These are phyloP conservation scores for Neurospora sp. DNA, from an alignment of 495 filamentous ascomycete species.

Conservation along the genomic window DNA sequence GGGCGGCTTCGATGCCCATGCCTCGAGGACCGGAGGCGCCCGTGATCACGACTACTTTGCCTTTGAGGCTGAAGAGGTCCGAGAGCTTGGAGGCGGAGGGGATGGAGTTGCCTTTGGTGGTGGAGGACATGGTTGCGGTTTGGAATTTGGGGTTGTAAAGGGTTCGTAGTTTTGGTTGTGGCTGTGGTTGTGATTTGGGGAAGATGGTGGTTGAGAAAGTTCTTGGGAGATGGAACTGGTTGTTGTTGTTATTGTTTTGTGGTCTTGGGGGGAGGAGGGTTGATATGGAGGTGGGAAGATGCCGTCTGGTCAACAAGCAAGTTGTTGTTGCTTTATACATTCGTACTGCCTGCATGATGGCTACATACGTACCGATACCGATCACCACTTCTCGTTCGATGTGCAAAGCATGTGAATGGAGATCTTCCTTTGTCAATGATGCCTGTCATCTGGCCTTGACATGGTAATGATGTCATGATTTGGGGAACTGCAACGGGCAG, in stretches of 20 bases:
- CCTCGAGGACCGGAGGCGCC: constrained; percentile 42
- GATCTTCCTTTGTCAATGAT: neutral
- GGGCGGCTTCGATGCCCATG: constrained; percentile 39
- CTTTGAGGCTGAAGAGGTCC: constrained; percentile 42
- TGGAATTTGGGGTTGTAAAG: neutral
- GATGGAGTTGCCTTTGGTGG: constrained; percentile 11
- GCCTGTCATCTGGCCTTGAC: neutral
- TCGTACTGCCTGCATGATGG: neutral
- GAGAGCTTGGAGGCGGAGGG: constrained; percentile 22
- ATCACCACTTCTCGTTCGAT: neutral
- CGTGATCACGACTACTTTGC: constrained; percentile 44
- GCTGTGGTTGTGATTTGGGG: neutral
- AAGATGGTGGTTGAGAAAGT: neutral
- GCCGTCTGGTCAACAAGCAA: neutral
- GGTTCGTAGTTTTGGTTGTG: neutral
- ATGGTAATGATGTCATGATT: neutral
- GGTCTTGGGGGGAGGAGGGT: neutral
- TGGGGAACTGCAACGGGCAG: neutral
- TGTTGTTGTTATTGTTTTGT: neutral
- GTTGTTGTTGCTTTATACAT: neutral
- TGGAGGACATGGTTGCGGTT: constrained; percentile 2
- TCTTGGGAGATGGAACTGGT: neutral
- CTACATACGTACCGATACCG: neutral
- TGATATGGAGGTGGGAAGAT: neutral
- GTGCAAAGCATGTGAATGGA: neutral